These are phyloP conservation scores for Artemisia annua DNA, from an alignment of 129 eudicot genomes.

Conservation along the genomic window DNA sequence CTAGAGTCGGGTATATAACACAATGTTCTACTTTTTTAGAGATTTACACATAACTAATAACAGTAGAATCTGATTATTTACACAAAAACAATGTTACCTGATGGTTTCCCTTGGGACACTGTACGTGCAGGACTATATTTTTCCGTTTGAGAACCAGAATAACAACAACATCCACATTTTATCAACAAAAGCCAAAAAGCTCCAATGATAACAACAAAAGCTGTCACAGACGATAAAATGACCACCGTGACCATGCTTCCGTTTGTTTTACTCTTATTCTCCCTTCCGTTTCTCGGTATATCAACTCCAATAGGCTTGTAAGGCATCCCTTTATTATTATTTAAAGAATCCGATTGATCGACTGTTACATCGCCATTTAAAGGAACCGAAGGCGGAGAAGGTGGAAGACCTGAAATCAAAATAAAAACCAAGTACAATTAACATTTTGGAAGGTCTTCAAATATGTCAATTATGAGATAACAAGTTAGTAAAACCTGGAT, in stretches of 20 bases:
- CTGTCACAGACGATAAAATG: constrained; percentile 67
- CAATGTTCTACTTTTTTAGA: neutral
- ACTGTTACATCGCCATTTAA: constrained; percentile 44
- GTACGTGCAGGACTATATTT: constrained; percentile 32
- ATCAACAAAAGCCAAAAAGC: constrained; percentile 60
- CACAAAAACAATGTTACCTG: constrained; percentile 43
- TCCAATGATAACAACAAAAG: constrained; percentile 57
- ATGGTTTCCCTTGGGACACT: constrained; percentile 50
- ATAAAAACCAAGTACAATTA: constrained; percentile 8
- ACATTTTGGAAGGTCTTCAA: neutral
- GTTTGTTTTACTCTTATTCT: constrained; percentile 33
- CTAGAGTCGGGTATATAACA: constrained; percentile 6
- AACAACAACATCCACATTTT: constrained; percentile 50
- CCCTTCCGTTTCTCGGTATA: constrained; percentile 40
- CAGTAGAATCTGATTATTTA: neutral
- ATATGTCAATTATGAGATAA: constrained; percentile 6
- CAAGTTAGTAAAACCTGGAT: constrained; percentile 64
- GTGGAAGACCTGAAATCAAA: constrained; percentile 71
- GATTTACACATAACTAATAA: too few species aligned
- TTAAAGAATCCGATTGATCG: constrained; percentile 49
- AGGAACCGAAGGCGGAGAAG: constrained; percentile 79
- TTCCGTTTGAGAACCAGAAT: constrained; percentile 23
- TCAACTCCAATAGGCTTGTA: constrained; percentile 82
- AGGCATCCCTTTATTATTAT: constrained; percentile 46
- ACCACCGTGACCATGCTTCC: constrained; percentile 55